Conservation (phyloP, 768 basidiomycete genomes). For the Tricholoma matsutake region DNA sequence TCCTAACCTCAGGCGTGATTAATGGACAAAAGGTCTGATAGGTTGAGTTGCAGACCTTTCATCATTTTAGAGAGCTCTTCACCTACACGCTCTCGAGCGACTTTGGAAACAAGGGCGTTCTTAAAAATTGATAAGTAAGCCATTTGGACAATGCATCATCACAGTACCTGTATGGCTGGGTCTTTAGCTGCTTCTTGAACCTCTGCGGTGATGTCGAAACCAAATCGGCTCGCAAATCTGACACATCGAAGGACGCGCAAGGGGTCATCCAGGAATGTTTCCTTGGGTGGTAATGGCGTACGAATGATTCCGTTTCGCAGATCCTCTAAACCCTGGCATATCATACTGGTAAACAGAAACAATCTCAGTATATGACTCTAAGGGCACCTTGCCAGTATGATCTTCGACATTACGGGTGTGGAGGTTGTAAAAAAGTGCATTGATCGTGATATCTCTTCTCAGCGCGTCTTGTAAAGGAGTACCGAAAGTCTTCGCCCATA, state of each 20-base stretch:
- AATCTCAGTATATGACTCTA: constrained; percentile 2
- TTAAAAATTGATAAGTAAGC: constrained; percentile 28
- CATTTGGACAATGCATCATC: neutral
- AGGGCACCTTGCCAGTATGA: constrained; percentile 66
- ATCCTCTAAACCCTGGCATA: constrained; percentile 75
- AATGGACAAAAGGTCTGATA: constrained; percentile 2
- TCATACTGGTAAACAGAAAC: constrained; percentile 4
- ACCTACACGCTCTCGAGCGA: constrained; percentile 88
- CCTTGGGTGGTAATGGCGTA: constrained; percentile 80
- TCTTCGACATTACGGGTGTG: constrained; percentile 87
- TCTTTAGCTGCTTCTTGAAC: constrained; percentile 62
- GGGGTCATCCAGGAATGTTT: constrained; percentile 95
- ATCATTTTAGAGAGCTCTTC: constrained; percentile 95
- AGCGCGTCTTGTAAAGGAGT: constrained; percentile 90
- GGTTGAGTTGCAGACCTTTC: constrained; percentile 50
- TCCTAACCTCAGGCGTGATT: constrained; percentile 39
- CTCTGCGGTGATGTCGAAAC: constrained; percentile 72
- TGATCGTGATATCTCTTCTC: constrained; percentile 92
- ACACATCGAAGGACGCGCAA: constrained; percentile 88
- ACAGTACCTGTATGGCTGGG: constrained; percentile 56
- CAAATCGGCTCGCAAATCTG: constrained; percentile 88
- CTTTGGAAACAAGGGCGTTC: constrained; percentile 73
- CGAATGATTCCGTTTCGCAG: constrained; percentile 74
- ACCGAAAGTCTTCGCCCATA: constrained; percentile 67
- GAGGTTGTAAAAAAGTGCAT: constrained; percentile 94